Evolutionary conservation across 371 early-diverging fungal species (phyloP).

Genomic region (Lichtheimia ramosa): DNA sequence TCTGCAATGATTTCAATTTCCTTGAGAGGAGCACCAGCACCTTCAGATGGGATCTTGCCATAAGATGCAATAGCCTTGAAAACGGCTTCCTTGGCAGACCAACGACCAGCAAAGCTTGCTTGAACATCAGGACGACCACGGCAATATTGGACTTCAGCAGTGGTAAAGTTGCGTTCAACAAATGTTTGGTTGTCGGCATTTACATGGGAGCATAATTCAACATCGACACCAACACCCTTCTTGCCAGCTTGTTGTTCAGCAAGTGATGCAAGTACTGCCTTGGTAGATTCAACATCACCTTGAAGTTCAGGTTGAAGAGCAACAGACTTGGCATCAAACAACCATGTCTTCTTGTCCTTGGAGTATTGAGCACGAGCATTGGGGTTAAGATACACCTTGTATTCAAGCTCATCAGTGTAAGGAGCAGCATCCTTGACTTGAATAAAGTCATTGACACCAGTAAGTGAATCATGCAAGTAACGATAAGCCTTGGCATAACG

Average conservation of each 20-base stretch:
- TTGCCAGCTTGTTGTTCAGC: conserved; percentile 59
- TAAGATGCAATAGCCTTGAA: conserved; percentile 90
- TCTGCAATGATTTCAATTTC: conserved; percentile 85
- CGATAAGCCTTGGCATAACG: conserved; percentile 89
- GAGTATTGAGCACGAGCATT: conserved; percentile 85
- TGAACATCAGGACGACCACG: conserved; percentile 71
- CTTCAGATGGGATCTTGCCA: conserved; percentile 72
- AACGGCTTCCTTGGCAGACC: conserved; percentile 97
- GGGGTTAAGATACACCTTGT: conserved; percentile 90
- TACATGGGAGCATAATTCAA: conserved; percentile 83
- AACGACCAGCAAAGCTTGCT: conserved; percentile 90
- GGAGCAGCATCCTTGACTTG: conserved; percentile 89
- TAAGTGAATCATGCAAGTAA: conserved; percentile 91
- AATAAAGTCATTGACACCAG: conserved; percentile 83
- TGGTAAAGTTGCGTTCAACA: conserved; percentile 91
- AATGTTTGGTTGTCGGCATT: conserved; percentile 84
- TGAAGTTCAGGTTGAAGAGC: conserved; percentile 29
- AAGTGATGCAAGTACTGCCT: conserved; percentile 57
- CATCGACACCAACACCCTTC: conserved; percentile 89
- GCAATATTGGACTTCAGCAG: conserved; percentile 83
- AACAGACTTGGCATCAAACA: conserved; percentile 62
- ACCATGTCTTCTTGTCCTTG: conserved; percentile 72
- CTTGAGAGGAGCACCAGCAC: conserved; percentile 84
- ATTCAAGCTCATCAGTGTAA: conserved; percentile 86
- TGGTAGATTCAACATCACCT: conserved; percentile 62